A percentile compares a stretch with the other conserved stretches of the same genome.
phyloP scores from a whole-genome alignment of 2,329 filamentous ascomycete species.

The Zarea fungicola region DNA sequence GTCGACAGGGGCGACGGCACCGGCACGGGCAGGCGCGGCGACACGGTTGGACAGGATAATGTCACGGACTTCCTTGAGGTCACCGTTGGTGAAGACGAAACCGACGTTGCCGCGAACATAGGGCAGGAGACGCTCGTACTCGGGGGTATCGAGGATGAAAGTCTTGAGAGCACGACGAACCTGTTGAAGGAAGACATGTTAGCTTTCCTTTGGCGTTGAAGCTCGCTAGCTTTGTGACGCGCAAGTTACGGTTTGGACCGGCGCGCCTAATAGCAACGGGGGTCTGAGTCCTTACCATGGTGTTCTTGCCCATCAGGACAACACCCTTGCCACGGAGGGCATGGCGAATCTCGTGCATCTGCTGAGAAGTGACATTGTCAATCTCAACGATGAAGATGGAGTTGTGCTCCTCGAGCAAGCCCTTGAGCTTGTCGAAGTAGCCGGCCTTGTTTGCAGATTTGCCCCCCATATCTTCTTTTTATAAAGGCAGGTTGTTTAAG shows the following conservation, averaged over 20 bases:
- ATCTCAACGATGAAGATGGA: constrained; percentile 96
- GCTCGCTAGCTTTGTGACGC: no score
- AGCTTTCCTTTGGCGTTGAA: no score
- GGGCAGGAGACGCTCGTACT: constrained; percentile 97
- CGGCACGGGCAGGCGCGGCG: constrained; percentile 94
- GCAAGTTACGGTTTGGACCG: no score
- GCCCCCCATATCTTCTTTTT: constrained; percentile 98
- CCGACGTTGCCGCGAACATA: constrained; percentile 96
- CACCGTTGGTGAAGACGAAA: constrained; percentile 98
- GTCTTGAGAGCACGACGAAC: constrained; percentile 96
- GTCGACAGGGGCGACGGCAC: constrained; percentile 88
- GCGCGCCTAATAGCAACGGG: constrained; percentile 16
- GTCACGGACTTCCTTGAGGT: constrained; percentile 88
- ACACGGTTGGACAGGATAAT: constrained; percentile 97
- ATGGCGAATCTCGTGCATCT: constrained; percentile 99
- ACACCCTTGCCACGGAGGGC: constrained; percentile 87
- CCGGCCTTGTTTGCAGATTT: constrained; percentile 87
- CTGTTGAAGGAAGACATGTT: constrained; percentile 33
- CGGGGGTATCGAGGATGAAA: constrained; percentile 83
- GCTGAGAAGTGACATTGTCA: constrained; percentile 99
- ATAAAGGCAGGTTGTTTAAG: constrained; percentile 99
- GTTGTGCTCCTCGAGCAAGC: constrained; percentile 91
- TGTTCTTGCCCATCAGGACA: constrained; percentile 99
- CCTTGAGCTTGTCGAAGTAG: constrained; percentile 99
- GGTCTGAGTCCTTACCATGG: constrained; percentile 66